These are phyloP conservation scores for Leptosphaerulina australis DNA, from an alignment of 2,329 filamentous ascomycete genomes.

Conservation along the genomic window DNA sequence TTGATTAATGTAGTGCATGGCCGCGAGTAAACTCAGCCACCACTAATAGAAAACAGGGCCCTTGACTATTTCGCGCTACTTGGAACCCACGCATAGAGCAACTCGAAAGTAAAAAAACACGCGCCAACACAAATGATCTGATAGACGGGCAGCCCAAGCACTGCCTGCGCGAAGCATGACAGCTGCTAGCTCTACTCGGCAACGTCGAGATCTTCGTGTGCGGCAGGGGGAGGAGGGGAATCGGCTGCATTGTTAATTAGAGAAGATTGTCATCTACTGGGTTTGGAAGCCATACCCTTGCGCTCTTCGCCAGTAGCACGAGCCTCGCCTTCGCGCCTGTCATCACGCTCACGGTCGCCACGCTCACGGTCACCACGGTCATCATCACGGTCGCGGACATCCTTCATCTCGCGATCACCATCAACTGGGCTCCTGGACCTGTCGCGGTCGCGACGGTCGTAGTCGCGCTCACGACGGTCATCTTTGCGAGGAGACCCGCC, in stretches of 20 bases:
- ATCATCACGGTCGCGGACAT: conserved; percentile 65
- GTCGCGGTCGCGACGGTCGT: conserved; percentile 72
- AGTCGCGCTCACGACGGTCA: conserved; percentile 66
- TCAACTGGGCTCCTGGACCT: conserved; percentile 66
- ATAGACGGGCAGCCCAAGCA: conserved; percentile 19
- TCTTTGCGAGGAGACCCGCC: conserved; percentile 80
- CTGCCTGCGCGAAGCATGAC: conserved; percentile 23
- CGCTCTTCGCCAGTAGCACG: conserved; percentile 84
- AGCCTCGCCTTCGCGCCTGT: conserved; percentile 64
- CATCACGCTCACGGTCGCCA: conserved; percentile 57
- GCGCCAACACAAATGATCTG: conserved; percentile 25
- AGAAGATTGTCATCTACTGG: conserved; percentile 26
- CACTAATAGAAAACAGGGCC: conserved; percentile 22
- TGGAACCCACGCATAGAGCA: conserved; percentile 33
- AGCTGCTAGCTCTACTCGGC: conserved; percentile 66
- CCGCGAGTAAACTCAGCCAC: conserved; percentile 33
- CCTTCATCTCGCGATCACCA: conserved; percentile 59
- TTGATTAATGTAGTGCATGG: conserved; percentile 44
- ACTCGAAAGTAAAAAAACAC: conserved; percentile 23
- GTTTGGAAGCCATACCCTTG: conserved; percentile 69
- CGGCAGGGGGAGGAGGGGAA: conserved; percentile 71
- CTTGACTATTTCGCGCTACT: conserved; percentile 32
- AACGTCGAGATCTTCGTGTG: conserved; percentile 94
- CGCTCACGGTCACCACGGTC: conserved; percentile 59
- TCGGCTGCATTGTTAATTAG: conserved; percentile 61